Evolutionary conservation across 305 asterid species (phyloP).

Genomic region (Fraxinus paxiana): DNA sequence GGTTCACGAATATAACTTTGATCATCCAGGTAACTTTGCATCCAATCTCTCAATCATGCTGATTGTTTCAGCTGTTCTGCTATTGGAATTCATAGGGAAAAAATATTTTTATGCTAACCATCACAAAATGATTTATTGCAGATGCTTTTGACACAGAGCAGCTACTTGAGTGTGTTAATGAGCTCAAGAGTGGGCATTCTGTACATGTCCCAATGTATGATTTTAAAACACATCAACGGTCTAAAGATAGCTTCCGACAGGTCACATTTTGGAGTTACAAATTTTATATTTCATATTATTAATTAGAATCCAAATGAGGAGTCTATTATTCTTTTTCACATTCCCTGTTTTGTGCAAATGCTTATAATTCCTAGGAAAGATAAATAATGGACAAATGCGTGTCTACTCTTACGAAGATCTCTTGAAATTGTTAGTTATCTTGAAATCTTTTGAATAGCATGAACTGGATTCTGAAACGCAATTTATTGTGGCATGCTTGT

Average conservation of each 20-base stretch:
- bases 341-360: background rate
- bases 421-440: conserved; percentile 2
- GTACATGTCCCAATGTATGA: conserved; percentile 92
- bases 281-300: background rate
- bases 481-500: background rate
- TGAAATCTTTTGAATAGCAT: background rate
- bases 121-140: conserved; percentile 30
- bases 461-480: background rate
- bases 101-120: conserved; percentile 1
- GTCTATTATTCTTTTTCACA: background rate
- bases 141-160: conserved; percentile 99
- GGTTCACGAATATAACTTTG: conserved; percentile 90
- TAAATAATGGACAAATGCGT: background rate
- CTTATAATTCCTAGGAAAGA: background rate
- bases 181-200: conserved; percentile 61
- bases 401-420: background rate
- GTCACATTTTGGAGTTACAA: conserved; percentile 27
- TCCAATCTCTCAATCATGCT: background rate
- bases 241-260: conserved; percentile 83
- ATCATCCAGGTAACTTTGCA: conserved; percentile 78
- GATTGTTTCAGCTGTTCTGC: conserved; percentile 6
- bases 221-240: conserved; percentile 89
- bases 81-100: background rate
- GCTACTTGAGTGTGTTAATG: conserved; percentile 77
- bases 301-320: conserved; percentile 12